A percentile compares a stretch with the other conserved stretches of the same genome.
phyloP scores from a whole-genome alignment of 148 eudicot species.

The Cornus kousa region DNA sequence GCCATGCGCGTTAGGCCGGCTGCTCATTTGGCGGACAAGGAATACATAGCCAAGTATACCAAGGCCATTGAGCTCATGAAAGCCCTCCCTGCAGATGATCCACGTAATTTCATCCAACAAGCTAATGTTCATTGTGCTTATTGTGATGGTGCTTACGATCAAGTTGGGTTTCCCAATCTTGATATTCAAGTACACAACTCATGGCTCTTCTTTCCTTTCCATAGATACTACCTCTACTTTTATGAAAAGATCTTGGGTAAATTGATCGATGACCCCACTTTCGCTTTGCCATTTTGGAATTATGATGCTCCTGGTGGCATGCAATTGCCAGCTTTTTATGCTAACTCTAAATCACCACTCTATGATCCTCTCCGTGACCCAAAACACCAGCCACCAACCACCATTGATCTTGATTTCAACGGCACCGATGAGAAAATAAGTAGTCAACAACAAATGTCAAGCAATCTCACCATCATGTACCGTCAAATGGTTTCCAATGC shows the following conservation, averaged over 20 bases:
- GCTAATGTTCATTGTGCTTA: conserved; percentile 88
- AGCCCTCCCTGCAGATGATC: conserved; percentile 66
- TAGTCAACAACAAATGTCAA: conserved; percentile 25
- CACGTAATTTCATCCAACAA: conserved; percentile 75
- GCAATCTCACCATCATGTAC: conserved; percentile 70
- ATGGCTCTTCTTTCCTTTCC: conserved; percentile 85
- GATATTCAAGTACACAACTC: conserved; percentile 77
- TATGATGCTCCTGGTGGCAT: conserved; percentile 72
- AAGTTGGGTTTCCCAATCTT: conserved; percentile 59
- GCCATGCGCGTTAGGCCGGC: conserved; percentile 54
- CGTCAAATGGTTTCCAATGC: conserved; percentile 70
- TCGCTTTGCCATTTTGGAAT: conserved; percentile 80
- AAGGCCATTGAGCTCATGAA: conserved; percentile 65
- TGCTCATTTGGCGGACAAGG: conserved; percentile 51
- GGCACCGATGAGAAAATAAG: conserved; percentile 23
- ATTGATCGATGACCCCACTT: conserved; percentile 64
- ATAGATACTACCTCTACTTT: conserved; percentile 71
- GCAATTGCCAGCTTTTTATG: conserved; percentile 47
- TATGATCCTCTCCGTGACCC: conserved; percentile 47
- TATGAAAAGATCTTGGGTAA: conserved; percentile 60
- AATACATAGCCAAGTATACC: conserved; percentile 44
- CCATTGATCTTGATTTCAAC: conserved; percentile 56
- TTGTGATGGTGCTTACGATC: conserved; percentile 78
- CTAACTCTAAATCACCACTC: conserved; percentile 38
- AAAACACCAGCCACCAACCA: conserved; percentile 43